A percentile compares a stretch with the other conserved stretches of the same genome.
These are phyloP conservation scores for Amanita rubescens DNA, from an alignment of 768 basidiomycete species.

Conservation along the genomic window DNA sequence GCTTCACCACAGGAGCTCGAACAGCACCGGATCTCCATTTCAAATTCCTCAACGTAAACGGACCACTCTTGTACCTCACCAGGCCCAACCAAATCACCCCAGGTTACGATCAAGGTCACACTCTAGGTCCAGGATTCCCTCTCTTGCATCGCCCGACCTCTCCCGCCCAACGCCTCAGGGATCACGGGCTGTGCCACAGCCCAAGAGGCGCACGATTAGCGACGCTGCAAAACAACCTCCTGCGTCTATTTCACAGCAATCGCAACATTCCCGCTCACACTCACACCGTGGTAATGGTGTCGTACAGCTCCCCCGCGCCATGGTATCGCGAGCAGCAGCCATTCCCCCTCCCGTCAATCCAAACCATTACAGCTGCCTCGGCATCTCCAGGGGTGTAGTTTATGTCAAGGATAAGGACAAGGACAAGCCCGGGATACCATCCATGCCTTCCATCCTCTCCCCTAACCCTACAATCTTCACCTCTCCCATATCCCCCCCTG, in stretches of 20 bases:
- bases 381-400: neutral
- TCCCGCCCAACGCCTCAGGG: neutral
- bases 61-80: too few species aligned
- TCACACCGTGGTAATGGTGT: neutral
- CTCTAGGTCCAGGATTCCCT: neutral
- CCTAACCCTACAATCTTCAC: neutral
- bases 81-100: neutral
- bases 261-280: neutral
- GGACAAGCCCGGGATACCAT: neutral
- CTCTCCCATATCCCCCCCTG: neutral
- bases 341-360: neutral
- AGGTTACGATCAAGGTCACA: neutral
- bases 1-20: too few species aligned
- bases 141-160: neutral
- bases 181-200: neutral
- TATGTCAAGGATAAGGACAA: conserved; percentile 1
- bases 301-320: neutral
- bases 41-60: too few species aligned
- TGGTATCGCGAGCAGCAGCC: conserved; percentile 1
- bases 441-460: too few species aligned
- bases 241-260: neutral
- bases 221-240: too few species aligned
- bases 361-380: neutral
- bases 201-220: neutral
- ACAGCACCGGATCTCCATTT: too few species aligned